Base-by-base conservation (phyloP, 768 basidiomycete genomes). In the Chalciporus piperatus region DNA sequence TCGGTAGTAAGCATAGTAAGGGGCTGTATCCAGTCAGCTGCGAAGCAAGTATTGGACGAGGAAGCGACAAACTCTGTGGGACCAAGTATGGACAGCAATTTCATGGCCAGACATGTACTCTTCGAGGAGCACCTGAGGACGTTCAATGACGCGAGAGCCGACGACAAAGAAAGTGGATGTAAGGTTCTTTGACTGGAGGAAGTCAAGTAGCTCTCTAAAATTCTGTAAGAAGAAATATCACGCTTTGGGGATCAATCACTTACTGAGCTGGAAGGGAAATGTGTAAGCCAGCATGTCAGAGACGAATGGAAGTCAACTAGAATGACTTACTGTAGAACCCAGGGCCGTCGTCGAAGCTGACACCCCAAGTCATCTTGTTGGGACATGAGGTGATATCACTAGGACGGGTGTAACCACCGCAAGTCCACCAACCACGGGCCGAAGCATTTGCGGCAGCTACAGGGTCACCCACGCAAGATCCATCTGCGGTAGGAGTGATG, bases 91-190 rank as follows among this genome's bases (percentile, higher is more conserved):
- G 3, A 92, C 85, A 54, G 83, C 82, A 61, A 90, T 84, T 67
- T 92, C 87, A 64, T 91, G 83, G 40, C 88, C 87, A 22, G 71
- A 49, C 85, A 89, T 87, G 70, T 89, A 90, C 62, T 90, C 86
- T 59, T 89, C 83, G 45, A 89, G 71, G 16, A 98, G 76, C 52
- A 93, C 80, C 13, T 73, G 63, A 12, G 94, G 87, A 44, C 83
- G 78, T 49, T 91, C 87, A 54, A 95, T 77, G 50, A 88, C 85
- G 52, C 94, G 89, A 39, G 87, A 89, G 46, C 89, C 89, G 3
- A 92, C 84, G 41, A 92, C 84, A 74, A 97, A 98, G 78, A 98
- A 98, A 2, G 96, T 98, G 7, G 93, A 82, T 10, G 66, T 72
- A 56, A 96, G 62, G 32, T 82, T 68, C 64, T 88, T 77, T 50